A percentile compares a stretch with the other conserved stretches of the same genome.
Conservation (phyloP, 768 basidiomycete species). For the Clavulina sp. region DNA sequence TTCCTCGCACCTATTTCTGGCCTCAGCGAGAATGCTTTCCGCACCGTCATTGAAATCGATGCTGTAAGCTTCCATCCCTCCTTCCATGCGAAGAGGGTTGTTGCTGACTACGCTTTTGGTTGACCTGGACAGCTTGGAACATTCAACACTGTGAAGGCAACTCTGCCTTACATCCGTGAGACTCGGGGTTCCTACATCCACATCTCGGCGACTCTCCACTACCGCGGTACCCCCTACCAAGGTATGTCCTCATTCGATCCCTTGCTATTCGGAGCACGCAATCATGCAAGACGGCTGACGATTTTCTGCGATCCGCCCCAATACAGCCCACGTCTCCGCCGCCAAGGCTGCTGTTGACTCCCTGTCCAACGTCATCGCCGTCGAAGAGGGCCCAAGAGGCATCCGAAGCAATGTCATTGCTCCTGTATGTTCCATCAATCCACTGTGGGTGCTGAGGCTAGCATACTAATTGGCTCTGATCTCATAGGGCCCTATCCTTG, state of each 20-base stretch:
- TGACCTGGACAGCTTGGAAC: conserved; percentile 50
- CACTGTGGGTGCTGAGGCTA: neutral
- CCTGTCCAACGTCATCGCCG: conserved; percentile 64
- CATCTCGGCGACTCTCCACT: conserved; percentile 80
- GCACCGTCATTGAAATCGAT: conserved; percentile 87
- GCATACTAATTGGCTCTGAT: neutral
- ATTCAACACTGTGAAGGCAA: conserved; percentile 89
- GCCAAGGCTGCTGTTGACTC: conserved; percentile 94
- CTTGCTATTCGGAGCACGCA: neutral
- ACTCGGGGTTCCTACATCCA: conserved; percentile 72
- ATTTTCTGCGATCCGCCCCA: conserved; percentile 35
- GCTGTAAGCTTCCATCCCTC: conserved; percentile 31
- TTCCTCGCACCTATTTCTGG: conserved; percentile 76
- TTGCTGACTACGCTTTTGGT: neutral
- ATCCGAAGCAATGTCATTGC: conserved; percentile 78
- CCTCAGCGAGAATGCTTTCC: conserved; percentile 80
- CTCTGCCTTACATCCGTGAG: conserved; percentile 50
- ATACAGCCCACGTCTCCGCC: conserved; percentile 84
- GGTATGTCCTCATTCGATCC: neutral
- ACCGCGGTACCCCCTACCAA: conserved; percentile 34
- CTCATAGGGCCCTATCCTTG: conserved; percentile 40
- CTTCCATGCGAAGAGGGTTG: neutral
- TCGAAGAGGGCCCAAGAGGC: conserved; percentile 92
- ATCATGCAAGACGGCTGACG: neutral
- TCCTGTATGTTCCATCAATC: conserved; percentile 21